Conservation (phyloP, 176 grass and related monocot genomes). For the Carex littledalei region DNA sequence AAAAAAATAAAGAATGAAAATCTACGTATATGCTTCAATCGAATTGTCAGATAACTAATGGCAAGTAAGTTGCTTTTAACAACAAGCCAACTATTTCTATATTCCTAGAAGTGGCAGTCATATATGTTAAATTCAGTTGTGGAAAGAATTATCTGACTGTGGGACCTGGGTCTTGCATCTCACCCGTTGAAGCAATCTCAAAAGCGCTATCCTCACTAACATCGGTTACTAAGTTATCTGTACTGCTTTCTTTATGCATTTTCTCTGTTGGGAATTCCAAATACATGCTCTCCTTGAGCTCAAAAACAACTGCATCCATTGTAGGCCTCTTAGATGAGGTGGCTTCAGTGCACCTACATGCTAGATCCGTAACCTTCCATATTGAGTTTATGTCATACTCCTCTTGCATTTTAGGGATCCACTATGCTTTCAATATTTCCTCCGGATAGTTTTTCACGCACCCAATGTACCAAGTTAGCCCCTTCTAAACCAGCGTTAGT, state of each 20-base stretch:
- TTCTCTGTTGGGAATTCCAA: neutral
- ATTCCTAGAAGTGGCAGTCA: too few relatives aligned
- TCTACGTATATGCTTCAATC: too few relatives aligned
- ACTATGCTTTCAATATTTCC: conserved; percentile 25
- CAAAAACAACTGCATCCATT: conserved; percentile 16
- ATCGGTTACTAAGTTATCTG: neutral
- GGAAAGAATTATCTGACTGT: too few relatives aligned
- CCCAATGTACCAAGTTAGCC: neutral
- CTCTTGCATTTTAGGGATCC: conserved; percentile 16
- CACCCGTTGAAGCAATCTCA: neutral
- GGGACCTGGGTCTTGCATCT: too few relatives aligned
- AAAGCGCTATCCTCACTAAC: too few relatives aligned
- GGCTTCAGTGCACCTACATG: conserved; percentile 15
- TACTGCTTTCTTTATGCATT: neutral
- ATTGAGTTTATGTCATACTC: conserved; percentile 28
- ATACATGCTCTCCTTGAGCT: conserved; percentile 25
- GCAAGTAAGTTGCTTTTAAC: too few relatives aligned
- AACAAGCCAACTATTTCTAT: too few relatives aligned
- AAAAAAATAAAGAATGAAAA: too few relatives aligned
- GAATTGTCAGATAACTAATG: neutral
- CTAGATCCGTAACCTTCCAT: conserved; percentile 31
- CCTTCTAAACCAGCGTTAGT: too few relatives aligned
- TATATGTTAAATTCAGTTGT: too few relatives aligned
- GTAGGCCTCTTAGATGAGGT: conserved; percentile 13
- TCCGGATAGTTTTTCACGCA: conserved; percentile 11